Percentiles rank a stretch among this genome's conserved stretches.
These are phyloP conservation scores for Spirogloea muscicola DNA, from an alignment of 139 green algal genomes.

Conservation along the genomic window DNA sequence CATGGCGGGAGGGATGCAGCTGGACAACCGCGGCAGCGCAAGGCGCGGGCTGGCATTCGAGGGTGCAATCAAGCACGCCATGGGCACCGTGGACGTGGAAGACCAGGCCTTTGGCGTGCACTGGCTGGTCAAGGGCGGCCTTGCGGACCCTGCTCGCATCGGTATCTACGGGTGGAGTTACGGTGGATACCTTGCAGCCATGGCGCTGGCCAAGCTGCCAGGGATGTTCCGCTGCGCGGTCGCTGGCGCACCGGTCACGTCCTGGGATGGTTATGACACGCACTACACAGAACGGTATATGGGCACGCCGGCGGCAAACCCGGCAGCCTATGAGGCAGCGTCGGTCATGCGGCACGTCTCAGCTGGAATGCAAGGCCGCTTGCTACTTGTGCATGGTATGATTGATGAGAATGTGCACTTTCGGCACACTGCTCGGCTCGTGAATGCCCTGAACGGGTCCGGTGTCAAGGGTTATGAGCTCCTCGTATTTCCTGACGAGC, in stretches of 20 bases:
- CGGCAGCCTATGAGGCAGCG: conserved; percentile 37
- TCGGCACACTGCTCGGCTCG: conserved; percentile 43
- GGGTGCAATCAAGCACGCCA: conserved; percentile 40
- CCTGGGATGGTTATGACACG: conserved; percentile 56
- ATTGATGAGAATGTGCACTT: conserved; percentile 60
- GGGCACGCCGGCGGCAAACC: conserved; percentile 39
- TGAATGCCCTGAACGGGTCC: conserved; percentile 39
- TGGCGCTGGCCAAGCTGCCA: conserved; percentile 36
- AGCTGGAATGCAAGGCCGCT: conserved; percentile 25
- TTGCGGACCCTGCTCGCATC: conserved; percentile 49
- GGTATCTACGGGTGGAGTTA: conserved; percentile 58
- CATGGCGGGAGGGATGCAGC: no score
- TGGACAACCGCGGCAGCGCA: conserved; percentile 53
- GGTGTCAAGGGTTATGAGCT: conserved; percentile 48
- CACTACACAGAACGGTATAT: conserved; percentile 60
- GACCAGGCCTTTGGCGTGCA: conserved; percentile 50
- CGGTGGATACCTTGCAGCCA: conserved; percentile 52
- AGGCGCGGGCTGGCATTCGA: conserved; percentile 50
- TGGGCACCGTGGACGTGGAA: conserved; percentile 50
- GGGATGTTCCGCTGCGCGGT: conserved; percentile 48
- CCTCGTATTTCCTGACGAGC: conserved; percentile 51
- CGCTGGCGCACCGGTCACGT: conserved; percentile 52
- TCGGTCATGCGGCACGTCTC: conserved; percentile 46
- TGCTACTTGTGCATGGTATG: conserved; percentile 55
- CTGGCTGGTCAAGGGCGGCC: conserved; percentile 33